Percentiles rank a stretch among this genome's conserved stretches.
These are phyloP conservation scores for Ganoderma leucocontextum DNA, from an alignment of 1,284 basidiomycete species.

Conservation along the genomic window DNA sequence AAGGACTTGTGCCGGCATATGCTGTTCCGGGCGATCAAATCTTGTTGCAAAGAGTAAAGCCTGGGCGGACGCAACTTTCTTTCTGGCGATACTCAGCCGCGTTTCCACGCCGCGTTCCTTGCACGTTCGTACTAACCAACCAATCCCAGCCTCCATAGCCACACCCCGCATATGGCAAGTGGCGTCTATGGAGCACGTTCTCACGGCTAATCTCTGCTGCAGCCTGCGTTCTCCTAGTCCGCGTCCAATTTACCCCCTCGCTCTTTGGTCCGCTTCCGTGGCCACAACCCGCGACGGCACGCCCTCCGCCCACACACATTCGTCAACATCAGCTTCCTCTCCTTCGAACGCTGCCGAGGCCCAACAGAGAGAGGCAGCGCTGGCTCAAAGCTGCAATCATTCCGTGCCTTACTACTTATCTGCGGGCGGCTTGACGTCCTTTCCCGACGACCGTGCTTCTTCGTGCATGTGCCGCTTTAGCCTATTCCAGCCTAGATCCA, in stretches of 20 bases:
- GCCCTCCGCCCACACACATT: slow-evolving; percentile 12
- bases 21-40: slow-evolving; percentile 33
- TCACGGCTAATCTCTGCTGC: not conserved
- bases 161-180: slow-evolving; percentile 18
- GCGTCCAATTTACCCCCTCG: not conserved
- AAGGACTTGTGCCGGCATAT: slow-evolving; percentile 19
- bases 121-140: slow-evolving; percentile 38
- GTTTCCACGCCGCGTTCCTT: slow-evolving; percentile 29
- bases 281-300: not conserved
- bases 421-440: slow-evolving; percentile 3
- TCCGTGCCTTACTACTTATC: slow-evolving; percentile 8
- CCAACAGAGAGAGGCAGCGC: not conserved
- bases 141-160: slow-evolving; percentile 29
- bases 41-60: slow-evolving; percentile 10
- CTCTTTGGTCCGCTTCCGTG: not conserved
- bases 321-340: slow-evolving; percentile 1
- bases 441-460: slow-evolving; percentile 25
- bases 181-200: slow-evolving; percentile 25
- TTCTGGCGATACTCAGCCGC: slow-evolving; percentile 15
- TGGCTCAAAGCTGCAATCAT: not conserved
- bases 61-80: slow-evolving; percentile 23
- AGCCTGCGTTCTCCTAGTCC: not conserved
- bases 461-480: slow-evolving; percentile 14
- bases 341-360: not conserved
- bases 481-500: not conserved